These are phyloP conservation scores for Exophiala calicioides DNA, from an alignment of 2,329 filamentous ascomycete species.

Conservation along the genomic window DNA sequence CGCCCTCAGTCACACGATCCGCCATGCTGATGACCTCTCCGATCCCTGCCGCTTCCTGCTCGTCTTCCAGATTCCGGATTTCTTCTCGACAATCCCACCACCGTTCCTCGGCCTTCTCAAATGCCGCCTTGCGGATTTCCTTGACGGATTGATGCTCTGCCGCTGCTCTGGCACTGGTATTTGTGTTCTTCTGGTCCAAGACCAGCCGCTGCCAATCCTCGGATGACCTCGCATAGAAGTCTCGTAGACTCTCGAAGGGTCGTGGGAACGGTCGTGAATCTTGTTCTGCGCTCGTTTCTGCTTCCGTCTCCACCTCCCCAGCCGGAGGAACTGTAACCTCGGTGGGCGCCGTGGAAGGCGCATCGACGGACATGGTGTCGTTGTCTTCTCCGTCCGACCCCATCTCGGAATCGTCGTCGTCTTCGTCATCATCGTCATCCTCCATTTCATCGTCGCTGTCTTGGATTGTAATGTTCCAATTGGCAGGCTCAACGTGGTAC, in stretches of 20 bases:
- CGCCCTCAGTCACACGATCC: conserved; percentile 63
- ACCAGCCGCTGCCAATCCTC: conserved; percentile 88
- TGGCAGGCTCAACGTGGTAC: conserved; percentile 79
- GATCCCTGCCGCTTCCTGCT: conserved; percentile 93
- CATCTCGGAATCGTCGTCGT: conserved; percentile 45
- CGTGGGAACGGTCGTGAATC: conserved; percentile 75
- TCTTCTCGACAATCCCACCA: conserved; percentile 99
- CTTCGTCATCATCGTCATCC: conserved; percentile 44
- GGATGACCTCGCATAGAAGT: conserved; percentile 87
- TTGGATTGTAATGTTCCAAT: conserved; percentile 72
- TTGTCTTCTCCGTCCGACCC: conserved; percentile 53
- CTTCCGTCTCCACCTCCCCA: conserved; percentile 35
- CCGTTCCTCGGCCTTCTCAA: conserved; percentile 88
- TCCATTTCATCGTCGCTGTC: conserved; percentile 58
- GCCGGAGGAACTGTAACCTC: conserved; percentile 36
- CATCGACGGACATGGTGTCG: conserved; percentile 39
- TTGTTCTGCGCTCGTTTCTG: conserved; percentile 52
- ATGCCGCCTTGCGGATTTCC: conserved; percentile 88
- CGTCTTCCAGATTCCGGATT: conserved; percentile 85
- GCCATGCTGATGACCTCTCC: conserved; percentile 88
- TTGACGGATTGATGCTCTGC: conserved; percentile 68
- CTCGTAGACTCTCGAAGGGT: conserved; percentile 85
- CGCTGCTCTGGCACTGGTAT: conserved; percentile 50
- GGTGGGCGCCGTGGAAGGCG: conserved; percentile 40
- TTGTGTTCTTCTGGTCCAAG: conserved; percentile 71